Evolutionary conservation across 768 basidiomycete genomes (phyloP), one percentile per base, ranked within the genome.

Genomic region (Ramaria rubella): DNA sequence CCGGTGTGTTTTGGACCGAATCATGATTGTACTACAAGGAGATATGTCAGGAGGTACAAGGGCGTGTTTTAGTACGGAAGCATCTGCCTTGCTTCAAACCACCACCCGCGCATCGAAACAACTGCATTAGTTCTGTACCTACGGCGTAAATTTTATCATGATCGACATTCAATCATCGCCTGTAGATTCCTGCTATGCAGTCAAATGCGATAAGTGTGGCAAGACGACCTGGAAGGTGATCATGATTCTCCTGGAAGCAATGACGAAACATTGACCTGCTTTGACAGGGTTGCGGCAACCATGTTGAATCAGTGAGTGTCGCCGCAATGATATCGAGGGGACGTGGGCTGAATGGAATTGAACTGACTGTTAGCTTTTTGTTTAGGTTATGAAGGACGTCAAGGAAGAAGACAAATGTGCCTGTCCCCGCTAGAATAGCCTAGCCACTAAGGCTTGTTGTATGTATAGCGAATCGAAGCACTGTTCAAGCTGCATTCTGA

Each of bases 141-240:
- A n/a, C n/a, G n/a, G n/a, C n/a, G n/a, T n/a, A 46, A 9, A 11
- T 46, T 46, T 12, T 24, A 50, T 6, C 5, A 51, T 49, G 48
- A 26, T n/a, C 58, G 29, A 51, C 56, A 64, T 49, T 33, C 34
- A 49, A 14, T 48, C 65, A 62, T 61, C 69, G 61, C 81, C 77
- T 55, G 76, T 74, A 60, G 72, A 86, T 65, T 62, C 68, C 58
- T 89, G 87, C 72, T 77, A 69, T 66, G 61, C 69, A 59, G 81
- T 83, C 57, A 74, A 75, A 57, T 89, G 87, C 70, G 69, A 68
- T 51, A 72, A 68, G 58, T 89, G 87, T 68, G 76, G 77, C 49
- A 88, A 87, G 76, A 81, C 72, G 24, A 87, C 83, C 19, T 89
- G 87, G 87, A 74, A 66, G 73, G 87, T 87, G 66, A 64, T 77